Evolutionary conservation across 2,329 filamentous ascomycete species (phyloP), one percentile per base, ranked within the genome.

Genomic region (Trichoderma sp.): DNA sequence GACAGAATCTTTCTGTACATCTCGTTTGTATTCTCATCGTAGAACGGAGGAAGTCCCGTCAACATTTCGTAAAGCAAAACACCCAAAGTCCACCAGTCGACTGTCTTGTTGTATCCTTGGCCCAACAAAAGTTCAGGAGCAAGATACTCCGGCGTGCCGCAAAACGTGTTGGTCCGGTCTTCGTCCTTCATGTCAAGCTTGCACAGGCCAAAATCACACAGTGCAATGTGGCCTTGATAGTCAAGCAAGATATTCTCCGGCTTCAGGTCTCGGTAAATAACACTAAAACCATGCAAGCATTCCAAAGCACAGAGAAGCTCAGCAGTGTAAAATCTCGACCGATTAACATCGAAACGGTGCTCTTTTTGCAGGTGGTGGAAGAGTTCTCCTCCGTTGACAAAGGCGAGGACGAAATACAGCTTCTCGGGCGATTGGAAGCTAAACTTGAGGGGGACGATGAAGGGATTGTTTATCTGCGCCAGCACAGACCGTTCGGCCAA

Each of bases 141-240:
- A 63, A 98, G 90, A 78, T 99, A 99, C 83, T 99, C 96, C 58
- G 96, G 96, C 6, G 96, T 99, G 74, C 96, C 96, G 79, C 96
- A 98, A 86, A 98, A 98, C 2, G 95, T 98, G 85, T 98, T 98
- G 39, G 96, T 98, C 76, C 94, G 91, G 83, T 99, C 96, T 82
- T 98, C 95, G 78, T 98, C 96, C 88, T 98, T 98, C 95, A 98
- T 98, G 79, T 98, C 95, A 72, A 98, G 86, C 85, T 98, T 98
- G 88, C 96, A 98, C 20, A 99, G 91, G 74, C 96, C 96, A 79
- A 99, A 98, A 82, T 99, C 96, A 80, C 96, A 99, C 15, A 99
- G 89, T 28, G 96, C 95, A 80, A 99, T 98, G 82, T 99, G 96
- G 66, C 96, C 96, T 73, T 95, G 95, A 83, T 98, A 98, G 83